A percentile compares a stretch with the other conserved stretches of the same genome.
Evolutionary conservation across 306 rosid species (phyloP).

Genomic region (Gastrolobium bilobum): DNA sequence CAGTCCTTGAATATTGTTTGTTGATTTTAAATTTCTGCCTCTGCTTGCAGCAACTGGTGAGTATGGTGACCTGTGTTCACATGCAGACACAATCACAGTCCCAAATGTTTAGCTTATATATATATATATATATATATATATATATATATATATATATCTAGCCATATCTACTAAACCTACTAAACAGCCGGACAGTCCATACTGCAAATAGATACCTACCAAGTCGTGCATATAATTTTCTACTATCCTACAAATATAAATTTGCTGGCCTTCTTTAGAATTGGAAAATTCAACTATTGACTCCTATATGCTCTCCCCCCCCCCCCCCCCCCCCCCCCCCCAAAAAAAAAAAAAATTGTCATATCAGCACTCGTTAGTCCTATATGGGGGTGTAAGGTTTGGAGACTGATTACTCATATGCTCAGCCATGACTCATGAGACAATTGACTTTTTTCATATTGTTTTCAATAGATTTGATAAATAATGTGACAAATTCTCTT

Average conservation of each 20-base stretch:
- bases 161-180: conserved; percentile 2
- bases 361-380: background rate
- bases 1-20: conserved; percentile 16
- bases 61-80: conserved; percentile 5
- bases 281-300: conserved; percentile 17
- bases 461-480: conserved; percentile 39
- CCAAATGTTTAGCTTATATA: conserved; percentile 8
- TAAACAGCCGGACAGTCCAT: background rate
- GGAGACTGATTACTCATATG: conserved; percentile 28
- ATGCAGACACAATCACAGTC: background rate
- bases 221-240: background rate
- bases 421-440: conserved; percentile 10
- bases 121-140: no score
- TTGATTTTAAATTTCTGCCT: conserved; percentile 38
- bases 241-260: background rate
- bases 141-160: background rate
- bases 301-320: background rate
- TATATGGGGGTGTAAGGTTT: conserved; percentile 4
- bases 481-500: conserved; percentile 43
- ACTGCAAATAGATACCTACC: background rate
- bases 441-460: background rate
- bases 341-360: background rate
- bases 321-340: background rate
- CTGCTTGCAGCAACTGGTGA: conserved; percentile 26
- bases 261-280: background rate